Evolutionary conservation across 1,139 yeast genomes (phyloP).

Genomic region (Geotrichum aggregatum): DNA sequence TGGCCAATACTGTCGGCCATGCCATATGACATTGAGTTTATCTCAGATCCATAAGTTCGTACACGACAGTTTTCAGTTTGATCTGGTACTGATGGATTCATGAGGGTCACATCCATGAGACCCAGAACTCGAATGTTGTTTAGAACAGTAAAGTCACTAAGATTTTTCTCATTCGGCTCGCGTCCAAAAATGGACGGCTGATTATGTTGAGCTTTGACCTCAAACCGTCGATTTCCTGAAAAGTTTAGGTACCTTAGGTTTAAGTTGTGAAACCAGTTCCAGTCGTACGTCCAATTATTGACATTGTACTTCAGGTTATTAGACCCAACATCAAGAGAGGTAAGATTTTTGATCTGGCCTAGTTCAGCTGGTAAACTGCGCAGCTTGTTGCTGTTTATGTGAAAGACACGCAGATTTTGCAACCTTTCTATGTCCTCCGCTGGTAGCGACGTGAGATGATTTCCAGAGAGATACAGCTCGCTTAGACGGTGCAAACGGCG

Average conservation of each 20-base stretch:
- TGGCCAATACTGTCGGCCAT: conserved; percentile 83
- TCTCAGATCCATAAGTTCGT: conserved; percentile 84
- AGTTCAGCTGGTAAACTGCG: conserved; percentile 88
- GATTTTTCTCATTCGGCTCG: conserved; percentile 42
- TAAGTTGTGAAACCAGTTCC: conserved; percentile 93
- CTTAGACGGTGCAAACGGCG: conserved; percentile 54
- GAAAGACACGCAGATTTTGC: conserved; percentile 55
- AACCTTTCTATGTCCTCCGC: conserved; percentile 76
- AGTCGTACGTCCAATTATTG: conserved; percentile 91
- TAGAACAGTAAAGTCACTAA: conserved; percentile 74
- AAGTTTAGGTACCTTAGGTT: conserved; percentile 77
- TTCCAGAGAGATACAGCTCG: conserved; percentile 81
- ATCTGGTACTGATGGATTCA: conserved; percentile 80
- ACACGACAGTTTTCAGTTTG: conserved; percentile 80
- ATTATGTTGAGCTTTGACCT: conserved; percentile 64
- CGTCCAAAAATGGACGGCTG: conserved; percentile 29
- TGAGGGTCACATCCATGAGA: conserved; percentile 89
- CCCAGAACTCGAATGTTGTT: conserved; percentile 73
- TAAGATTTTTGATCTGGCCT: conserved; percentile 60
- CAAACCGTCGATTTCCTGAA: conserved; percentile 88
- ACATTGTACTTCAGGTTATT: conserved; percentile 87
- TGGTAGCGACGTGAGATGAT: conserved; percentile 71
- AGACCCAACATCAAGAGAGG: conserved; percentile 83
- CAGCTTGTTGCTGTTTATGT: conserved; percentile 77
- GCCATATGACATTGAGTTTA: conserved; percentile 79